phyloP scores from a whole-genome alignment of 345 rosid genomes.

The Sisymbrium irio region DNA sequence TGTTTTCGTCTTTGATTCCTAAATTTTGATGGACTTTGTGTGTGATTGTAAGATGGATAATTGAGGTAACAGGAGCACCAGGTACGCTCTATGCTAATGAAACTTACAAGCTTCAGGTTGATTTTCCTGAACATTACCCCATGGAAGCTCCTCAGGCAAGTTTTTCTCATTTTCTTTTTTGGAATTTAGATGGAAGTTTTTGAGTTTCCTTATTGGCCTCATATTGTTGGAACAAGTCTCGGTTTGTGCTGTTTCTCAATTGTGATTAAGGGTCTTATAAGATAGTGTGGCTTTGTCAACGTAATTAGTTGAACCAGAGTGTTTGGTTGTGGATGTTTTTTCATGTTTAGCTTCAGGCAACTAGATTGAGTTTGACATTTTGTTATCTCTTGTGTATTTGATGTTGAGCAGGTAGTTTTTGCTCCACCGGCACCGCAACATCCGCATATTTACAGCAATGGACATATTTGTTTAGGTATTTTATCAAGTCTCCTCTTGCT shows the following conservation, averaged over 20 bases:
- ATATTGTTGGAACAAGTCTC: too few relatives aligned
- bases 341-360: background rate
- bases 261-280: background rate
- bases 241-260: too few relatives aligned
- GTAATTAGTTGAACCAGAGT: background rate
- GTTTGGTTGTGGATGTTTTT: background rate
- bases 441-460: conserved; percentile 82
- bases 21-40: background rate
- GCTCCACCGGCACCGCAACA: conserved; percentile 67
- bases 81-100: conserved; percentile 70
- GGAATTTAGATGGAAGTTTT: too few relatives aligned
- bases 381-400: background rate
- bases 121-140: conserved; percentile 74
- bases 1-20: background rate
- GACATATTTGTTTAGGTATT: conserved; percentile 56
- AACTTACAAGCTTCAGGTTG: conserved; percentile 72
- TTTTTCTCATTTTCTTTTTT: background rate
- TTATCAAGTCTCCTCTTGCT: background rate
- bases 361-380: background rate
- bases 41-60: conserved; percentile 49
- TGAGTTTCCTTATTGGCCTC: too few relatives aligned
- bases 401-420: conserved; percentile 43
- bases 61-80: conserved; percentile 73
- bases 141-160: conserved; percentile 82
- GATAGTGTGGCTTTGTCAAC: background rate